phyloP scores from a whole-genome alignment of 768 basidiomycete genomes.

The Tephrocybe sp. region DNA sequence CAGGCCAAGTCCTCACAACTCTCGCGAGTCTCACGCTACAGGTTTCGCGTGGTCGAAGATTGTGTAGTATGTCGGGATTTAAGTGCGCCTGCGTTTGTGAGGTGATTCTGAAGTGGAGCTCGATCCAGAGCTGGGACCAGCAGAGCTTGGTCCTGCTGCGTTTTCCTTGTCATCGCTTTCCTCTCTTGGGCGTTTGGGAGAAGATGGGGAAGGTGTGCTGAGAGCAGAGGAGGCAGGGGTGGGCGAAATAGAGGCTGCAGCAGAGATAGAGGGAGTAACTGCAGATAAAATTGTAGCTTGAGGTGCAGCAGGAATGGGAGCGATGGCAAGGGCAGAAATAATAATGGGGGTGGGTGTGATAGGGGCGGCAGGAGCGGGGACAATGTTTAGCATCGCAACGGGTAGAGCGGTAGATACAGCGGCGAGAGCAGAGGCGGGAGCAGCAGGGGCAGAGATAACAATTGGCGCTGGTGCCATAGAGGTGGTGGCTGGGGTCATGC shows the following conservation, averaged over 20 bases:
- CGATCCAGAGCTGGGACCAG: neutral
- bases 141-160: neutral
- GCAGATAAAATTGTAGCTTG: neutral
- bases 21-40: neutral
- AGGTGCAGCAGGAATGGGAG: neutral
- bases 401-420: too few species aligned
- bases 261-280: neutral
- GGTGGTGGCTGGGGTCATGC: neutral
- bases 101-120: neutral
- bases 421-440: neutral
- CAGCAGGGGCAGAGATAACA: neutral
- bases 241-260: neutral
- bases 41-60: constrained; percentile 1
- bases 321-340: neutral
- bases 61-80: neutral
- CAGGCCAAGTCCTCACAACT: neutral
- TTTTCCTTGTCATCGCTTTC: neutral
- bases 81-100: neutral
- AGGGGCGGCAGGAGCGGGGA: neutral
- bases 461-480: too few species aligned
- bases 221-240: neutral
- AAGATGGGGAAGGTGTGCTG: neutral
- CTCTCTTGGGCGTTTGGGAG: neutral
- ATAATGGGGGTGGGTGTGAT: neutral
- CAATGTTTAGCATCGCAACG: neutral